Evolutionary conservation across 2,329 filamentous ascomycete genomes (phyloP).

Genomic region (Fusarium tjaetaba): DNA sequence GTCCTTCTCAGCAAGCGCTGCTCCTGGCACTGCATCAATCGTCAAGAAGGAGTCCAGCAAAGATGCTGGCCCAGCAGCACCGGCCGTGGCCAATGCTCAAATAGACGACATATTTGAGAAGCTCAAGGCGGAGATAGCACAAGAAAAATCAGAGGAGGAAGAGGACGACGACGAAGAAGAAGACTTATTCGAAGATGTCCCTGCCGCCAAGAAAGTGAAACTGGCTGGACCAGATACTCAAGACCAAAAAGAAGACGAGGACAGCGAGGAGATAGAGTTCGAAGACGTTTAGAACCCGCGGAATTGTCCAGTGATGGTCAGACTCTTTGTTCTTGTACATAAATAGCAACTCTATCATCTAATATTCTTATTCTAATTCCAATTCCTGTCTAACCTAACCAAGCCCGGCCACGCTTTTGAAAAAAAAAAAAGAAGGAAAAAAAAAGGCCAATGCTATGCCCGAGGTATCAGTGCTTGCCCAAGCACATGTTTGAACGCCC

Average conservation of each 20-base stretch:
- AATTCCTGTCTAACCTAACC: slow-evolving; percentile 14
- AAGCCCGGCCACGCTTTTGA: slow-evolving; percentile 7
- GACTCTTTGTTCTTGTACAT: not conserved
- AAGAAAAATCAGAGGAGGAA: slow-evolving; percentile 49
- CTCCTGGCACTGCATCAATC: slow-evolving; percentile 20
- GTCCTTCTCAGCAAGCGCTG: slow-evolving; percentile 58
- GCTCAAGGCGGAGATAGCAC: slow-evolving; percentile 68
- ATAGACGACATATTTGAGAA: slow-evolving; percentile 75
- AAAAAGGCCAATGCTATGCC: slow-evolving; percentile 27
- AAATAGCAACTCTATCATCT: slow-evolving; percentile 11
- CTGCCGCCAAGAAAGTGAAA: slow-evolving; percentile 69
- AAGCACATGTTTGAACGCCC: slow-evolving; percentile 26
- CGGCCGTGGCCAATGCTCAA: slow-evolving; percentile 63
- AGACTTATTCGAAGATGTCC: slow-evolving; percentile 58
- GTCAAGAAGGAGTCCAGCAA: slow-evolving; percentile 57
- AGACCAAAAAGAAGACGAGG: slow-evolving; percentile 55
- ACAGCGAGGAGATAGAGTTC: slow-evolving; percentile 65
- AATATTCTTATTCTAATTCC: slow-evolving; percentile 35
- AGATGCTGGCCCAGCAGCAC: slow-evolving; percentile 52
- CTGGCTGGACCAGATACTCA: slow-evolving; percentile 52
- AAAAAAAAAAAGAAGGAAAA: not conserved
- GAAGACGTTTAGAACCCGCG: slow-evolving; percentile 59
- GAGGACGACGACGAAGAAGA: slow-evolving; percentile 50
- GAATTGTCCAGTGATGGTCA: not conserved
- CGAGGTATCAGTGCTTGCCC: slow-evolving; percentile 32